A percentile compares a stretch with the other conserved stretches of the same genome.
phyloP scores from a whole-genome alignment of 1,284 basidiomycete genomes.

The Malassezia japonica region DNA sequence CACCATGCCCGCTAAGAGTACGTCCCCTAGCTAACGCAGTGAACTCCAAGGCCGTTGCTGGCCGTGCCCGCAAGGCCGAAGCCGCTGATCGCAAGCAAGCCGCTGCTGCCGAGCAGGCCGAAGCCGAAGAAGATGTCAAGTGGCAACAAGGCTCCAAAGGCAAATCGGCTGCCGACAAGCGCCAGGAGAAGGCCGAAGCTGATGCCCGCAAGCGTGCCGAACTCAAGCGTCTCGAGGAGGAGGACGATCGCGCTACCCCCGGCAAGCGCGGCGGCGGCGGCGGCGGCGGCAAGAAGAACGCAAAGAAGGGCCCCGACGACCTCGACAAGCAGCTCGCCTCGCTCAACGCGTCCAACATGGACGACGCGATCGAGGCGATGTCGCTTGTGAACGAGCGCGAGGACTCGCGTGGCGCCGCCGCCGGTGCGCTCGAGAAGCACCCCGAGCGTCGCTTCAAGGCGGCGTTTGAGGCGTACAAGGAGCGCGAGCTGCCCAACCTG shows the following conservation, averaged over 20 bases:
- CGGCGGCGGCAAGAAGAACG: conserved; percentile 50
- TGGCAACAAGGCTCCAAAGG: conserved; percentile 62
- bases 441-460: conserved; percentile 69
- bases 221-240: conserved; percentile 55
- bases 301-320: conserved; percentile 32
- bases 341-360: conserved; percentile 74
- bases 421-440: conserved; percentile 78
- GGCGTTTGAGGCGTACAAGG: conserved; percentile 83
- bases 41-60: conserved; percentile 27
- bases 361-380: conserved; percentile 81
- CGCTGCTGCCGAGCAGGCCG: conserved; percentile 58
- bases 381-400: conserved; percentile 79
- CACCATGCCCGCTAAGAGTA: conserved; percentile 17
- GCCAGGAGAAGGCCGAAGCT: conserved; percentile 55
- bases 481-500: conserved; percentile 69
- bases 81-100: conserved; percentile 68
- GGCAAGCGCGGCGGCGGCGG: conserved; percentile 58
- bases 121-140: conserved; percentile 60
- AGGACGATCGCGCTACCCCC: conserved; percentile 67
- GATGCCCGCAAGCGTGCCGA: conserved; percentile 53
- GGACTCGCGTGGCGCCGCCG: conserved; percentile 59
- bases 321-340: conserved; percentile 42
- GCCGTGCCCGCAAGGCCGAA: conserved; percentile 74
- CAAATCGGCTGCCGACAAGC: conserved; percentile 65
- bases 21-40: conserved; percentile 4